Conservation (phyloP, 2,329 filamentous ascomycete species). For the Periglandula ipomoeae region DNA sequence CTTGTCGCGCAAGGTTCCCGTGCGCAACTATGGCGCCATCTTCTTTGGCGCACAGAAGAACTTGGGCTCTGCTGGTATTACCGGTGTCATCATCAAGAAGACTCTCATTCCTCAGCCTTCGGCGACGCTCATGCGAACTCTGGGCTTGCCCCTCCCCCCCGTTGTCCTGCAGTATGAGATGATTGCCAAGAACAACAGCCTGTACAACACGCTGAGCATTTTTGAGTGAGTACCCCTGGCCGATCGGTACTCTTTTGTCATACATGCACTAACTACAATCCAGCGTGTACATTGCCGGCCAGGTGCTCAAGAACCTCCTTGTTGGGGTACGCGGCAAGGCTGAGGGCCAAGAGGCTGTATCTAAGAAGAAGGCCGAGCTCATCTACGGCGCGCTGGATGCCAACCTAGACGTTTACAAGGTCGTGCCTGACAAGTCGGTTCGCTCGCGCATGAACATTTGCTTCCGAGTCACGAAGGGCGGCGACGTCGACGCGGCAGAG, state of each 20-base stretch:
- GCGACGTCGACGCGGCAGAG: constrained; percentile 60
- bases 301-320: neutral
- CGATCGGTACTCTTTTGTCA: too few species aligned
- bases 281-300: neutral
- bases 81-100: constrained; percentile 79
- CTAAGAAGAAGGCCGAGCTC: neutral
- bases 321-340: neutral
- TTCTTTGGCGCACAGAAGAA: constrained; percentile 97
- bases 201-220: constrained; percentile 94
- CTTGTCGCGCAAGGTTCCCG: constrained; percentile 67
- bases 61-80: constrained; percentile 75
- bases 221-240: constrained; percentile 72
- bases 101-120: constrained; percentile 66
- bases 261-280: neutral
- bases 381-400: neutral
- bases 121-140: constrained; percentile 58
- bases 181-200: constrained; percentile 83
- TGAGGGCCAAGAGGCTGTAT: neutral
- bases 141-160: constrained; percentile 70
- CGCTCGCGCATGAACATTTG: constrained; percentile 94
- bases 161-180: constrained; percentile 75
- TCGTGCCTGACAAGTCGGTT: constrained; percentile 66
- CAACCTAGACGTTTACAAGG: constrained; percentile 39
- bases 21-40: constrained; percentile 71
- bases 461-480: constrained; percentile 64